Evolutionary conservation across 108 stramenopile species (phyloP).

Genomic region (Mayamaea pseudoterrestris): DNA sequence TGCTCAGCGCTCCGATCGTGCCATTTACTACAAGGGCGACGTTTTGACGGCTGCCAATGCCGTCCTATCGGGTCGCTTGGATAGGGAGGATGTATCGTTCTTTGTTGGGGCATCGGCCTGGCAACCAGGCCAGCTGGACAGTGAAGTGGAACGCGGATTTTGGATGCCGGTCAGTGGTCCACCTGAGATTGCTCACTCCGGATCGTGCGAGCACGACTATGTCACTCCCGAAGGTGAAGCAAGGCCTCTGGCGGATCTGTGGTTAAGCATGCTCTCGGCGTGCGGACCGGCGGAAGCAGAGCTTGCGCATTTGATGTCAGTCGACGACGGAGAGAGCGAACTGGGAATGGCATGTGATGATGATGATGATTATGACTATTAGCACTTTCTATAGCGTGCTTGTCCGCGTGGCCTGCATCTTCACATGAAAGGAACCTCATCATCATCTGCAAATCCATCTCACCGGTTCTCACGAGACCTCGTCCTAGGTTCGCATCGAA

Average conservation of each 20-base stretch:
- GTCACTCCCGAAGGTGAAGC: background rate
- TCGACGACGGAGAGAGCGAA: conserved; percentile 18
- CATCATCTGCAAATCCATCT: no score
- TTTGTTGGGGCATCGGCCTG: conserved; percentile 68
- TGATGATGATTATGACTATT: no score
- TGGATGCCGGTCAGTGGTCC: conserved; percentile 69
- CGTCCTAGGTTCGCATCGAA: no score
- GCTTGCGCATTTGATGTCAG: conserved; percentile 42
- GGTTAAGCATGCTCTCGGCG: conserved; percentile 73
- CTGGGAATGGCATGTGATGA: conserved; percentile 8
- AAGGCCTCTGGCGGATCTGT: conserved; percentile 50
- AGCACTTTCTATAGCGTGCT: no score
- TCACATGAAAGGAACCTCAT: no score
- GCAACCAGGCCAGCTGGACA: conserved; percentile 59
- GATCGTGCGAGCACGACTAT: conserved; percentile 54
- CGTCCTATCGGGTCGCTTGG: conserved; percentile 34
- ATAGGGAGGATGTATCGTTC: conserved; percentile 60
- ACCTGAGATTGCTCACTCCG: conserved; percentile 48
- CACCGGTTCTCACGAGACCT: no score
- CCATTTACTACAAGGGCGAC: conserved; percentile 55
- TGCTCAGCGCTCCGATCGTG: conserved; percentile 23
- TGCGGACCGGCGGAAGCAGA: conserved; percentile 60
- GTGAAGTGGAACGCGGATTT: conserved; percentile 65
- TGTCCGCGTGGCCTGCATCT: no score
- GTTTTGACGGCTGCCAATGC: conserved; percentile 50